Evolutionary conservation across 2,329 filamentous ascomycete species (phyloP).

Genomic region (Orbilia blumenaviensis): DNA sequence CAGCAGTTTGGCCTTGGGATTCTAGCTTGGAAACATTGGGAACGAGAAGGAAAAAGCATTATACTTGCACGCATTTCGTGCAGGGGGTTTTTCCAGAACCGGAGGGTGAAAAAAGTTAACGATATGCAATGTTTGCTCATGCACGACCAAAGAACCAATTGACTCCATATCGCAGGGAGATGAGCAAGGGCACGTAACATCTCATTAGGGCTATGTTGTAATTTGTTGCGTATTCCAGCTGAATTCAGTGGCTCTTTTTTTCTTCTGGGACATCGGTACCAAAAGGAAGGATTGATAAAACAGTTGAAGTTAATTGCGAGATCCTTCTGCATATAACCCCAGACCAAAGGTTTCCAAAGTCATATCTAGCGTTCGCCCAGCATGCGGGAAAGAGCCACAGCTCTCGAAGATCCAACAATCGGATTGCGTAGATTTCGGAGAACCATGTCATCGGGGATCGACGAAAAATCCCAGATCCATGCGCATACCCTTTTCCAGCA

Average conservation of each 20-base stretch:
- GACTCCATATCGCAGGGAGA: background rate
- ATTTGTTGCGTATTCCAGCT: background rate
- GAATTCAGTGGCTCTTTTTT: too few species aligned
- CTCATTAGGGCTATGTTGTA: conserved; percentile 11
- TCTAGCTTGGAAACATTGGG: background rate
- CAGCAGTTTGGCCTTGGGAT: conserved; percentile 18
- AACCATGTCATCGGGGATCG: conserved; percentile 1
- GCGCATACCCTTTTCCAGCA: background rate
- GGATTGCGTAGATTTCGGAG: background rate
- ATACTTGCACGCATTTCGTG: background rate
- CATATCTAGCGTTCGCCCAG: background rate
- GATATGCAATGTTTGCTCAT: conserved; percentile 21
- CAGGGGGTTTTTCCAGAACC: conserved; percentile 4
- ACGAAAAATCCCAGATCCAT: conserved; percentile 3
- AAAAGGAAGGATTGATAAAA: background rate
- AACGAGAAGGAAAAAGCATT: background rate
- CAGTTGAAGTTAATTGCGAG: background rate
- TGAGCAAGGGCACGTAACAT: conserved; percentile 21
- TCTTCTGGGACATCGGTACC: background rate
- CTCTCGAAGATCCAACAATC: background rate
- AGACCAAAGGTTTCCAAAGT: background rate
- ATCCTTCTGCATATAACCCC: background rate
- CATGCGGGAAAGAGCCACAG: background rate
- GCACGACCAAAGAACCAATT: background rate
- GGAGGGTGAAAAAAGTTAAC: background rate